phyloP scores from a whole-genome alignment of 169 alveolate genomes.

The Cardiosporidium cionae region DNA sequence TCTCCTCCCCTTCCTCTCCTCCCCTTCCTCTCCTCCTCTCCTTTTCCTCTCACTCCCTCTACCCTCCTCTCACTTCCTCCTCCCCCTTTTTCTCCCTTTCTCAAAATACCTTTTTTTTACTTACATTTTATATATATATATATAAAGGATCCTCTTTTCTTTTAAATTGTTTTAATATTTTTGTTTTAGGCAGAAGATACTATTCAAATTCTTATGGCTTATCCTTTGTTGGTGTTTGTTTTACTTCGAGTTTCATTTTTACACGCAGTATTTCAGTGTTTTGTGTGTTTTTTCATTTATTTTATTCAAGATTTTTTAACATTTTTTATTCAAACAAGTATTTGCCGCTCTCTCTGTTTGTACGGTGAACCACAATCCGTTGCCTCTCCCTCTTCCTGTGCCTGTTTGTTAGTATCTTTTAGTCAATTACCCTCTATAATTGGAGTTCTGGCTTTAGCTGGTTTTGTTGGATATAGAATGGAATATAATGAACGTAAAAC shows the following conservation, averaged over 20 bases:
- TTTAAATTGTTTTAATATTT: background rate
- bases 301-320: too few species aligned
- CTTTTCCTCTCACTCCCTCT: background rate
- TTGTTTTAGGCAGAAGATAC: background rate
- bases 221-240: too few species aligned
- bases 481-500: slow-evolving; percentile 67
- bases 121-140: background rate
- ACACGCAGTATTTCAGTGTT: too few species aligned
- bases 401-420: too few species aligned
- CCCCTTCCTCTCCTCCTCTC: background rate
- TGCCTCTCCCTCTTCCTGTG: too few species aligned
- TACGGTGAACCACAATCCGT: too few species aligned
- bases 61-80: background rate
- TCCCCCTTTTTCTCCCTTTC: background rate
- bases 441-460: slow-evolving; percentile 17
- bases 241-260: too few species aligned
- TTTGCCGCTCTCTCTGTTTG: too few species aligned
- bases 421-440: background rate
- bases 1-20: background rate
- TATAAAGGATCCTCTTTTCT: background rate
- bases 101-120: background rate
- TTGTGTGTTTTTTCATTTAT: too few species aligned
- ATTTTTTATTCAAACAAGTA: too few species aligned
- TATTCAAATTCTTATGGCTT: too few species aligned
- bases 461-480: slow-evolving; percentile 64